phyloP scores from a whole-genome alignment of 495 filamentous ascomycete genomes.

The Entonaema liquescens region DNA sequence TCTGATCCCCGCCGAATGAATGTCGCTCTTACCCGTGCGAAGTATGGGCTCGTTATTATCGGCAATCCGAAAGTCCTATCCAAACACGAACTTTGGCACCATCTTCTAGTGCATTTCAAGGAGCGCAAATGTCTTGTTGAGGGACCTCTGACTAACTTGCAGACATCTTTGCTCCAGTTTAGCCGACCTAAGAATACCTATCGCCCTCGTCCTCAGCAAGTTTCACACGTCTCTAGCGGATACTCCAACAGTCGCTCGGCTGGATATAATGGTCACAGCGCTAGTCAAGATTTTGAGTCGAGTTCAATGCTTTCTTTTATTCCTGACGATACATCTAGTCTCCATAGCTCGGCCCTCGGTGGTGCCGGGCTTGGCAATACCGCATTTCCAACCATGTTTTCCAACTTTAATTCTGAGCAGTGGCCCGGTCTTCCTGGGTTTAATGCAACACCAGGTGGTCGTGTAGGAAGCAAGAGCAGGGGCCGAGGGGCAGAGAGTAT shows the following conservation, averaged over 20 bases:
- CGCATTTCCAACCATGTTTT: conserved; percentile 95
- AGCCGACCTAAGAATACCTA: conserved; percentile 91
- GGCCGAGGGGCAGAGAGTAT: conserved; percentile 75
- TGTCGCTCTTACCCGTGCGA: conserved; percentile 96
- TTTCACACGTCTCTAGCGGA: conserved; percentile 74
- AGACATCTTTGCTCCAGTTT: conserved; percentile 94
- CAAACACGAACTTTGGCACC: conserved; percentile 98
- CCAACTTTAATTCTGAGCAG: conserved; percentile 81
- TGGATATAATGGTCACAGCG: conserved; percentile 56
- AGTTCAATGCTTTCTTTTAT: conserved; percentile 93
- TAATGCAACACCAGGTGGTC: conserved; percentile 66
- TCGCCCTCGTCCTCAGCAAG: conserved; percentile 70
- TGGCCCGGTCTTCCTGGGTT: conserved; percentile 85
- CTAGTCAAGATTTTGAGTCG: conserved; percentile 79
- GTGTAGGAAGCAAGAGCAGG: conserved; percentile 61
- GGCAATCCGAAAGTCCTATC: conserved; percentile 98
- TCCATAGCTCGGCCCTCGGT: conserved; percentile 90
- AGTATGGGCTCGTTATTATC: conserved; percentile 94
- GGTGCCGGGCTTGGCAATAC: conserved; percentile 78
- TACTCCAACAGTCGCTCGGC: conserved; percentile 63
- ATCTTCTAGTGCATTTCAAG: conserved; percentile 96
- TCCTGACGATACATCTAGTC: conserved; percentile 94
- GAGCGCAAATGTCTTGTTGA: conserved; percentile 96
- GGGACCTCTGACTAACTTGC: conserved; percentile 94
- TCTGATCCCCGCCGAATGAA: conserved; percentile 98